These are phyloP conservation scores for Neonectria hederae DNA, from an alignment of 2,329 filamentous ascomycete genomes.

Conservation along the genomic window DNA sequence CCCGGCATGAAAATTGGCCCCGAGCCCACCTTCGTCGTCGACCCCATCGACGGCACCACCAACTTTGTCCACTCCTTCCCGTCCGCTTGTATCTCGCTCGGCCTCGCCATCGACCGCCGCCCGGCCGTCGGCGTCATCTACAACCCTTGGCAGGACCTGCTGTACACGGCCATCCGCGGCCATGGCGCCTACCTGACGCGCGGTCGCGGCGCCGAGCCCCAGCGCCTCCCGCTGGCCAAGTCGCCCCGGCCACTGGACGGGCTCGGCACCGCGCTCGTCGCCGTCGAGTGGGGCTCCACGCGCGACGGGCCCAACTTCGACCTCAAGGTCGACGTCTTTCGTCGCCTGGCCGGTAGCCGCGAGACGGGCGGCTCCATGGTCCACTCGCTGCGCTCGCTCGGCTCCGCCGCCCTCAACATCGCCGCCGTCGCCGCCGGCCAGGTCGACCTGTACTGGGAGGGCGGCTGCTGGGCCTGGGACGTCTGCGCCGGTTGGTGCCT, in stretches of 20 bases:
- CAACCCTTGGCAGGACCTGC: slow-evolving; percentile 76
- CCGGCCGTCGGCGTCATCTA: slow-evolving; percentile 80
- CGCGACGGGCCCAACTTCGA: slow-evolving; percentile 76
- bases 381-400: slow-evolving; percentile 75
- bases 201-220: slow-evolving; percentile 51
- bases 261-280: slow-evolving; percentile 72
- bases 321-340: slow-evolving; percentile 74
- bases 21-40: slow-evolving; percentile 80
- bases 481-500: slow-evolving; percentile 85
- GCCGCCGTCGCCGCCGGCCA: slow-evolving; percentile 76
- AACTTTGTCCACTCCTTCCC: slow-evolving; percentile 85
- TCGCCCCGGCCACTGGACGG: slow-evolving; percentile 66
- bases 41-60: slow-evolving; percentile 82
- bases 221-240: slow-evolving; percentile 52
- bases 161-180: slow-evolving; percentile 76
- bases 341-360: slow-evolving; percentile 64
- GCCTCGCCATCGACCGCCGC: slow-evolving; percentile 68
- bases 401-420: slow-evolving; percentile 79
- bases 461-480: slow-evolving; percentile 87
- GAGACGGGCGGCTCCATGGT: slow-evolving; percentile 78
- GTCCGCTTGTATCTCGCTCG: slow-evolving; percentile 79
- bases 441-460: slow-evolving; percentile 83
- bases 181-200: slow-evolving; percentile 70
- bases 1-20: slow-evolving; percentile 70
- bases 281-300: slow-evolving; percentile 77